These are phyloP conservation scores for Xerocomus brunneocitrinus DNA, from an alignment of 768 basidiomycete species.

Conservation along the genomic window DNA sequence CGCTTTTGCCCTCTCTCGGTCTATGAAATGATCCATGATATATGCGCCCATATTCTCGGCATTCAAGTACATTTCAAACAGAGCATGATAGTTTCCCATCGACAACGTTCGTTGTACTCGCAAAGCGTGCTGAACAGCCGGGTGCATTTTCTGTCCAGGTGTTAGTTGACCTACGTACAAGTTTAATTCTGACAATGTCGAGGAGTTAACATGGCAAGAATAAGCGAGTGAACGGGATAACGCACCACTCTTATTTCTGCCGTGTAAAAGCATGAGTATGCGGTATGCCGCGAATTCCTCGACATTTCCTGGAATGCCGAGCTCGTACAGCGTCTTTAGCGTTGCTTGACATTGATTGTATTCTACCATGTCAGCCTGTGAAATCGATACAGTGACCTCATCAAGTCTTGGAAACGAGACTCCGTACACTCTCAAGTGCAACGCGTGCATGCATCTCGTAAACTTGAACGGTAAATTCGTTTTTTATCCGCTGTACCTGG, in stretches of 20 bases:
- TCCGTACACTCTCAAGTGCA: slow-evolving; percentile 82
- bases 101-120: slow-evolving; percentile 83
- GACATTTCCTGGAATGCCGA: slow-evolving; percentile 86
- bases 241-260: slow-evolving; percentile 88
- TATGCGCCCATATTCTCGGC: slow-evolving; percentile 98
- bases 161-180: slow-evolving; percentile 97
- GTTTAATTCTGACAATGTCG: slow-evolving; percentile 70
- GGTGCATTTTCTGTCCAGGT: slow-evolving; percentile 76
- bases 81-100: slow-evolving; percentile 89
- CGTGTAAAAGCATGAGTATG: slow-evolving; percentile 92
- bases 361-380: slow-evolving; percentile 93
- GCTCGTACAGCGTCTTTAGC: slow-evolving; percentile 84
- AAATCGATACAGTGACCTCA: slow-evolving; percentile 17
- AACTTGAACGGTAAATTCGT: slow-evolving; percentile 93
- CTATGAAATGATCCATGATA: slow-evolving; percentile 98
- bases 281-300: slow-evolving; percentile 98
- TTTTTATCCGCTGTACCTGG: slow-evolving; percentile 98
- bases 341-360: slow-evolving; percentile 97
- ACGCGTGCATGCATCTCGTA: slow-evolving; percentile 99
- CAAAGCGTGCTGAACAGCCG: slow-evolving; percentile 84
- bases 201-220: slow-evolving; percentile 3
- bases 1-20: slow-evolving; percentile 82
- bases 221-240: slow-evolving; percentile 4
- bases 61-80: slow-evolving; percentile 78
- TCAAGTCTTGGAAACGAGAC: neutral